Evolutionary conservation across 257 asterid genomes (phyloP), one percentile per base, ranked within the genome.

Genomic region (Solanum arcanum): DNA sequence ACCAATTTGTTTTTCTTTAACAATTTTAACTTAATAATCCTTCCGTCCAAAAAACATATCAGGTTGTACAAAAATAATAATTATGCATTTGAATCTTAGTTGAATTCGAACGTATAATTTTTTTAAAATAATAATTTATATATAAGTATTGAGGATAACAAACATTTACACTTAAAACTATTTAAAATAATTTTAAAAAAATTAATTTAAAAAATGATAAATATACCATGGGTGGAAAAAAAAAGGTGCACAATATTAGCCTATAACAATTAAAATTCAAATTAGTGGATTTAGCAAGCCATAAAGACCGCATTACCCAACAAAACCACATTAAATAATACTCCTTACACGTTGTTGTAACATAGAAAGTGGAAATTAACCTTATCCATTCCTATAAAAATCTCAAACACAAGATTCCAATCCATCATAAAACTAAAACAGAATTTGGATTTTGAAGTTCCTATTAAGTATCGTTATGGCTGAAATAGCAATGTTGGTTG

Each of bases 401-500:
- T 41, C 49, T 42, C 31, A 73, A 37, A 73, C 18, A 12, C 49
- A 37, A 73, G 11, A 37, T 37, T 74, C 20, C 42, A 73, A 21
- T 8, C 81, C 31, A 74, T 37, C 29, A 74, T 20, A 74, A 74
- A 74, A 5, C 31, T 9, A 35, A 35, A 35, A 72, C 5, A 18
- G 27, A 72, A 60, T 21, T 23, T 64, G 72, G 33, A 64, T 64
- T 25, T 64, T 64, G 76, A 69, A 69, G 23, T 69, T 69, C 41
- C 76, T 69, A 69, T 29, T 39, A 2, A 78, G 68, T 46, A 5
- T 10, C 84, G 6, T 10, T 82, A 94, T 95, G 98, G 93, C 98
- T 5, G 98, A 95, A 77, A 95, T 94, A 39, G 98, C 98, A 47
- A 93, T 95, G 73, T 86, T 95, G 90, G 96, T 94, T 14, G 98